These are phyloP conservation scores for Epichloe baconii DNA, from an alignment of 2,329 filamentous ascomycete genomes.

Conservation along the genomic window DNA sequence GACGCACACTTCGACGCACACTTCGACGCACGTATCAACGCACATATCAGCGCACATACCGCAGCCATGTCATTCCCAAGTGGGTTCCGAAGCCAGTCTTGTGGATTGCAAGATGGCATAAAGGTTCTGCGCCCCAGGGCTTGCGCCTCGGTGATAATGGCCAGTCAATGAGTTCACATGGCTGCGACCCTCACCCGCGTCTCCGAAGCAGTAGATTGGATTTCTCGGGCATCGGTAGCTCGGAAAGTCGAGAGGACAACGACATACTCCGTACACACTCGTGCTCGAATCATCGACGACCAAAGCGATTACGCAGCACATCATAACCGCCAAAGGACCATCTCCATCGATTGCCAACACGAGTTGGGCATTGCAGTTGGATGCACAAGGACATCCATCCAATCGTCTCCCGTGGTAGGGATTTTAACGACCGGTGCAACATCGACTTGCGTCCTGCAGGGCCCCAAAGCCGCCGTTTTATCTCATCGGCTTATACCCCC, in stretches of 20 bases:
- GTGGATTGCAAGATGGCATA: slow-evolving; percentile 2
- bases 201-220: background rate
- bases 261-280: background rate
- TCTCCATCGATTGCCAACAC: background rate
- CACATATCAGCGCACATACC: slow-evolving; percentile 4
- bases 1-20: too few relatives aligned
- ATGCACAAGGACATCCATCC: background rate
- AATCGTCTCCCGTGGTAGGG: background rate
- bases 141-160: background rate
- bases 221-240: background rate
- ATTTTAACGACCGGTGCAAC: background rate
- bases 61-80: background rate
- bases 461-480: background rate
- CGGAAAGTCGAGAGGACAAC: background rate
- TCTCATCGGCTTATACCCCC: background rate
- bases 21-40: background rate
- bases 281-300: background rate
- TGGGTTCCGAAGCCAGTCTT: slow-evolving; percentile 2
- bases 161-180: background rate
- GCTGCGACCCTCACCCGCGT: background rate
- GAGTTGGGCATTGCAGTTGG: background rate
- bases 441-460: slow-evolving; percentile 1
- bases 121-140: slow-evolving; percentile 3
- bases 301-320: background rate
- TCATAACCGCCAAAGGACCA: background rate